These are phyloP conservation scores for Leccinum obscurum DNA, from an alignment of 768 basidiomycete genomes.

Conservation along the genomic window DNA sequence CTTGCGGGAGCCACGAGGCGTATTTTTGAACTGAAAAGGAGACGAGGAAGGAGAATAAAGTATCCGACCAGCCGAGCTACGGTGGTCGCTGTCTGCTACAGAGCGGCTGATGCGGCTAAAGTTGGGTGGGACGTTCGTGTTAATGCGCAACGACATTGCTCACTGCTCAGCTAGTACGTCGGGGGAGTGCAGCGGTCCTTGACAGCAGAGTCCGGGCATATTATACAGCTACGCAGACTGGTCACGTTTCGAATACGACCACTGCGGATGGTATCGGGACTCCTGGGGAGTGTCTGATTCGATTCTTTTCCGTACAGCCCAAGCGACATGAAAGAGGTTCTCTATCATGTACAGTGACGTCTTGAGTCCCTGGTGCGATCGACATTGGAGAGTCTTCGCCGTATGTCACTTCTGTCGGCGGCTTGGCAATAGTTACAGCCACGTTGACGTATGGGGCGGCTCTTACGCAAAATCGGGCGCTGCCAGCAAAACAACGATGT, in stretches of 20 bases:
- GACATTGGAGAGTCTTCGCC: slow-evolving; percentile 4
- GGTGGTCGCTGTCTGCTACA: slow-evolving; percentile 14
- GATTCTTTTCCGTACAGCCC: slow-evolving; percentile 12
- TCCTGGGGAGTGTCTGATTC: slow-evolving; percentile 12
- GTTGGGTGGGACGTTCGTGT: slow-evolving; percentile 30
- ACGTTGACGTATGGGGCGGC: slow-evolving; percentile 17
- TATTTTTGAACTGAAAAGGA: slow-evolving; percentile 23
- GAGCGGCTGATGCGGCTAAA: slow-evolving; percentile 20
- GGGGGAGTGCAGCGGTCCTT: slow-evolving; percentile 5
- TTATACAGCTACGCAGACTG: slow-evolving; percentile 19
- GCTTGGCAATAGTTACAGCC: slow-evolving; percentile 12
- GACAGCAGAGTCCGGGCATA: slow-evolving; percentile 14
- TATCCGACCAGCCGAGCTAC: slow-evolving; percentile 14
- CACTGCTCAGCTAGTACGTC: slow-evolving; percentile 6
- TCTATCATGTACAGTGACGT: slow-evolving; percentile 18
- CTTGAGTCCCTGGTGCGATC: slow-evolving; percentile 22
- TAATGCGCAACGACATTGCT: slow-evolving; percentile 32
- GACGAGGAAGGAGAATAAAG: slow-evolving; percentile 21
- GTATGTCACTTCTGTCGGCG: slow-evolving; percentile 5
- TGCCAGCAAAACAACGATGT: background rate
- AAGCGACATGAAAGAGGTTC: slow-evolving; percentile 16
- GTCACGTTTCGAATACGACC: slow-evolving; percentile 31
- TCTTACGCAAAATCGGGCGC: slow-evolving; percentile 17
- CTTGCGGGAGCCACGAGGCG: slow-evolving; percentile 33
- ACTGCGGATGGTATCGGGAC: slow-evolving; percentile 1